Evolutionary conservation across 768 basidiomycete species (phyloP).

Genomic region (Cystobasidium tubakii): DNA sequence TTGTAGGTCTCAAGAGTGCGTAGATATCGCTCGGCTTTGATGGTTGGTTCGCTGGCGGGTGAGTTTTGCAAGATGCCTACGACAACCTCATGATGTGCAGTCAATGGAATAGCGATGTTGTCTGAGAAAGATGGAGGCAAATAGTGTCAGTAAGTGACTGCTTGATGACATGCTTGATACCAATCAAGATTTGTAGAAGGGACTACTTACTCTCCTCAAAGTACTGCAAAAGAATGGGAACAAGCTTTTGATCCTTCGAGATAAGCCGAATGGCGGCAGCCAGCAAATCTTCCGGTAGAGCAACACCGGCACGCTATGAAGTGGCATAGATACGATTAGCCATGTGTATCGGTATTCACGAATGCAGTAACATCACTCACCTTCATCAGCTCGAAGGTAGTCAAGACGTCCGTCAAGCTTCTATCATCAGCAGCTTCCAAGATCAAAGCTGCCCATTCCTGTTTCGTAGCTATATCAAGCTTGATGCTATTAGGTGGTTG

Average conservation of each 20-base stretch:
- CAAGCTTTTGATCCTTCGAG: constrained; percentile 2
- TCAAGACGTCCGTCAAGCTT: background rate
- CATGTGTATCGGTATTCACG: background rate
- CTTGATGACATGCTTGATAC: too few relatives aligned
- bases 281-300: background rate
- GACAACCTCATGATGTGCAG: constrained; percentile 47
- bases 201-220: background rate
- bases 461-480: background rate
- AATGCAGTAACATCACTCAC: background rate
- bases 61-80: background rate
- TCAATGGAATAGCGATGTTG: background rate
- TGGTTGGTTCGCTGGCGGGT: background rate
- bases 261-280: background rate
- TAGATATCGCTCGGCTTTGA: constrained; percentile 26
- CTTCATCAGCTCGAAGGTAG: constrained; percentile 8
- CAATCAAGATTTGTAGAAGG: too few relatives aligned
- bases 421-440: constrained; percentile 12
- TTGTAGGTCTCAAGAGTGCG: constrained; percentile 11
- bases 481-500: background rate
- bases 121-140: background rate
- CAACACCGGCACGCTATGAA: background rate
- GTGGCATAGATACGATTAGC: too few relatives aligned
- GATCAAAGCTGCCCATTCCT: constrained; percentile 19
- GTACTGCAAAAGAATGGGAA: background rate
- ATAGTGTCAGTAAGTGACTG: background rate